These are phyloP conservation scores for Metschnikowia vanudenii DNA, from an alignment of 805 yeast species.

Conservation along the genomic window DNA sequence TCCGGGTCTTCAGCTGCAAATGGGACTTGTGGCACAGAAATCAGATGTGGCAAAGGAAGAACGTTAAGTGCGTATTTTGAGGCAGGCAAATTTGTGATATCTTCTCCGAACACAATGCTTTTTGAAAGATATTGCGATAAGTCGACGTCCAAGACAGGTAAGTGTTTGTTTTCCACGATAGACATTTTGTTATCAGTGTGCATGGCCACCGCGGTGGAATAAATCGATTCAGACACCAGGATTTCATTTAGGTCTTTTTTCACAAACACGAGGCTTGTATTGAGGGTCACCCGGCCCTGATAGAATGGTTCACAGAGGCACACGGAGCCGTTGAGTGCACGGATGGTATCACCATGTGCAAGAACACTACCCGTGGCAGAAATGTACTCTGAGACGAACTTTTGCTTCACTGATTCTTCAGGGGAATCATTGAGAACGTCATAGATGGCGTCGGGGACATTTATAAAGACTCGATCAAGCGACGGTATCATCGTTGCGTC, in stretches of 20 bases:
- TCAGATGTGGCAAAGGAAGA: conserved; percentile 30
- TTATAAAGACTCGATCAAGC: conserved; percentile 45
- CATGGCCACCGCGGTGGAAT: too few relatives aligned
- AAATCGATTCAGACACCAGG: too few relatives aligned
- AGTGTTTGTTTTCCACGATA: too few relatives aligned
- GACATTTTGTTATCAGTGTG: too few relatives aligned
- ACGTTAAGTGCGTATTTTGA: conserved; percentile 21
- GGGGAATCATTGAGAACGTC: conserved; percentile 33
- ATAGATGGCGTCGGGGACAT: conserved; percentile 45
- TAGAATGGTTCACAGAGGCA: conserved; percentile 68
- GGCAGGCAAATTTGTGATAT: too few relatives aligned
- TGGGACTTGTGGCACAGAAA: conserved; percentile 22
- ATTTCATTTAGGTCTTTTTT: conserved; percentile 19
- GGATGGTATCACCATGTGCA: conserved; percentile 43
- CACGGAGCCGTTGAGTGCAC: conserved; percentile 49
- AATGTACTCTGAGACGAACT: conserved; percentile 28
- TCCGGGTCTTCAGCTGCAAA: conserved; percentile 38
- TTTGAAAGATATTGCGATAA: conserved; percentile 35
- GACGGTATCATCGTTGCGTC: conserved; percentile 32
- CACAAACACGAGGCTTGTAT: conserved; percentile 56
- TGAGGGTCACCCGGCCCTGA: conserved; percentile 54
- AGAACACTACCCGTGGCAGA: conserved; percentile 26
- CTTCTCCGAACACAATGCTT: conserved; percentile 22
- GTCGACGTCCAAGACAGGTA: conserved; percentile 20
- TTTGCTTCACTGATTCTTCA: conserved; percentile 32